A percentile compares a stretch with the other conserved stretches of the same genome.
These are phyloP conservation scores for Fusarium avenaceum DNA, from an alignment of 2,329 filamentous ascomycete genomes.

Conservation along the genomic window DNA sequence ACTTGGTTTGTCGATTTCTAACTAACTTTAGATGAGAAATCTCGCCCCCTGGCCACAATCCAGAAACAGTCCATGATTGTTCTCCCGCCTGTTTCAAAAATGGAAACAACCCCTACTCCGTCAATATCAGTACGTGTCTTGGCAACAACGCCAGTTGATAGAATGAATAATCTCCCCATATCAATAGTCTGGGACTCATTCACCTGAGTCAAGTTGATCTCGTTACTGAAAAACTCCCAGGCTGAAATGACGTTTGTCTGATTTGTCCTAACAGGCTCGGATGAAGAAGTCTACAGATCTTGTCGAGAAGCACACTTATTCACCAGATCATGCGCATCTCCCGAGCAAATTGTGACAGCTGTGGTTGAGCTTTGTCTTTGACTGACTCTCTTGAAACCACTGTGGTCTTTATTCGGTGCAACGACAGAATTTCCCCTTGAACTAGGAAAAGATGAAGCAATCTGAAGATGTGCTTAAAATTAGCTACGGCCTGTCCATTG, in stretches of 20 bases:
- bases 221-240: conserved; percentile 9
- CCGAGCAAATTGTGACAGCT: conserved; percentile 37
- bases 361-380: conserved; percentile 33
- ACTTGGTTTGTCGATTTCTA: conserved; percentile 20
- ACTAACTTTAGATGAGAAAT: conserved; percentile 4
- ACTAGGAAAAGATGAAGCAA: conserved; percentile 43
- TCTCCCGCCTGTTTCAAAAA: conserved; percentile 18
- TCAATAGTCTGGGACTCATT: conserved; percentile 15
- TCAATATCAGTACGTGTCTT: conserved; percentile 12
- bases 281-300: conserved; percentile 6
- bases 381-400: conserved; percentile 38
- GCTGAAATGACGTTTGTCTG: background rate
- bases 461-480: conserved; percentile 37
- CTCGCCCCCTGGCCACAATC: conserved; percentile 12
- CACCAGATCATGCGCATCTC: conserved; percentile 21
- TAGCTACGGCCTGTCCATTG: conserved; percentile 35
- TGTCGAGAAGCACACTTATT: conserved; percentile 26
- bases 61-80: conserved; percentile 26
- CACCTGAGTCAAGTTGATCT: conserved; percentile 16
- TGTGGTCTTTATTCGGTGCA: conserved; percentile 34
- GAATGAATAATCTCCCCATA: conserved; percentile 11
- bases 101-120: conserved; percentile 7
- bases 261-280: conserved; percentile 7
- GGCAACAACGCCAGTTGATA: conserved; percentile 7
- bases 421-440: conserved; percentile 31